Evolutionary conservation across 257 asterid species (phyloP).

Genomic region (Solanum piurae): DNA sequence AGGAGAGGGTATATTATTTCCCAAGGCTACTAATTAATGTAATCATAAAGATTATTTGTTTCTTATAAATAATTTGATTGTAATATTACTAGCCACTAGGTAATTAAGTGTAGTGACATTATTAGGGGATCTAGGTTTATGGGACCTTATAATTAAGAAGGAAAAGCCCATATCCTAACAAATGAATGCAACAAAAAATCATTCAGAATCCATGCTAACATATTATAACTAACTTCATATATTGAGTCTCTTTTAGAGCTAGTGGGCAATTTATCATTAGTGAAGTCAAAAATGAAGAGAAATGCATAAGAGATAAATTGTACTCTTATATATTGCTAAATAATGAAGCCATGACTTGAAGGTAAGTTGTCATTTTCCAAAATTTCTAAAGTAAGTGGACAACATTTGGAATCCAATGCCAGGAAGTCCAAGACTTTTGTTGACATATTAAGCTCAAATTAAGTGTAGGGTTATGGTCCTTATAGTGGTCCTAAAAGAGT

Average conservation of each 20-base stretch:
- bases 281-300: neutral
- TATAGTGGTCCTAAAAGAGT: neutral
- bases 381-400: neutral
- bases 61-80: neutral
- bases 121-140: neutral
- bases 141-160: neutral
- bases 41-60: no score
- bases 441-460: neutral
- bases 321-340: neutral
- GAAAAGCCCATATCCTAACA: neutral
- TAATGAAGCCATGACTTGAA: neutral
- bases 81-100: neutral
- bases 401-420: conserved; percentile 16
- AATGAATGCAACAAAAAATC: neutral
- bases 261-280: neutral
- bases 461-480: neutral
- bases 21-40: neutral
- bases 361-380: conserved; percentile 19
- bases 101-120: neutral
- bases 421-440: conserved; percentile 5
- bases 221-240: neutral
- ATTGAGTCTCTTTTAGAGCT: neutral
- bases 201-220: neutral
- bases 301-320: neutral
- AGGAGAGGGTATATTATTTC: neutral